phyloP scores from a whole-genome alignment of 148 eudicot species.

The Rhododendron griersonianum region DNA sequence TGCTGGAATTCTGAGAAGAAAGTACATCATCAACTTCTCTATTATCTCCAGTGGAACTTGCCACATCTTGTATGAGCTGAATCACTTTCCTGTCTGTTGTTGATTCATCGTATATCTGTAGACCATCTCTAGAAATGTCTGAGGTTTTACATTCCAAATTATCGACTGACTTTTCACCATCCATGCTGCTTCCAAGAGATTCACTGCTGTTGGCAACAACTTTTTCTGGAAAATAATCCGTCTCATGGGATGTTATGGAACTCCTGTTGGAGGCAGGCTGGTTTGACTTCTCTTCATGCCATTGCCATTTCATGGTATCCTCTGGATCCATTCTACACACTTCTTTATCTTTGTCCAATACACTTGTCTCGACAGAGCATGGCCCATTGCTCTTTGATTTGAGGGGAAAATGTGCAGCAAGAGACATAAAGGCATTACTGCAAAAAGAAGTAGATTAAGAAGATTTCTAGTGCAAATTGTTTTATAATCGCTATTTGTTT shows the following conservation, averaged over 20 bases:
- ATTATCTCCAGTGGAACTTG: conserved; percentile 20
- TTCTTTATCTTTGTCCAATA: conserved; percentile 45
- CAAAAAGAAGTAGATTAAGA: conserved; percentile 18
- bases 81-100: conserved; percentile 18
- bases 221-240: conserved; percentile 29
- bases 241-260: conserved; percentile 27
- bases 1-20: neutral
- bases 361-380: conserved; percentile 32
- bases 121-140: conserved; percentile 15
- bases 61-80: conserved; percentile 24
- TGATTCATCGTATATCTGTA: conserved; percentile 20
- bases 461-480: conserved; percentile 17
- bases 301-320: conserved; percentile 36
- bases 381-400: conserved; percentile 31
- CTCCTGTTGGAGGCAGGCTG: conserved; percentile 24
- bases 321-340: conserved; percentile 41
- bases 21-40: neutral
- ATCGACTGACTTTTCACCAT: conserved; percentile 28
- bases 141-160: conserved; percentile 18
- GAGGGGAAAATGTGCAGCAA: conserved; percentile 79
- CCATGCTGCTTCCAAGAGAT: conserved; percentile 22
- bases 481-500: neutral
- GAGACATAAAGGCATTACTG: conserved; percentile 95
- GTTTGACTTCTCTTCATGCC: conserved; percentile 32
- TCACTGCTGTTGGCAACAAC: conserved; percentile 40